phyloP scores from a whole-genome alignment of 2,329 filamentous ascomycete genomes.

The Pseudogymnoascus destructans region DNA sequence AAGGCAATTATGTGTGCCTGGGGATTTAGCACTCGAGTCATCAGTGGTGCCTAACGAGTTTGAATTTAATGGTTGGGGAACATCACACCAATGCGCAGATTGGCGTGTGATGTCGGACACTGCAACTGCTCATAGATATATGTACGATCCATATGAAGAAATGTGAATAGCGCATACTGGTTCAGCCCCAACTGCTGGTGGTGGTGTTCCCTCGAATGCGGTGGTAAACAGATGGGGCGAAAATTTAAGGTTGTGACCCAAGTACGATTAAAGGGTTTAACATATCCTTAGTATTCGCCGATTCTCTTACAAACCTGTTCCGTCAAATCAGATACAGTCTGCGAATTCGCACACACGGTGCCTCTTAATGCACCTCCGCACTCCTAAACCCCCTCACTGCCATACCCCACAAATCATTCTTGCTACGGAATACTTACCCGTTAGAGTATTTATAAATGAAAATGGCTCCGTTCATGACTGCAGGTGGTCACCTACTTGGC shows the following conservation, averaged over 20 bases:
- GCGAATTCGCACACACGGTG: not conserved
- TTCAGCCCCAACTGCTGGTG: not conserved
- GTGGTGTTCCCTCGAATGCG: not conserved
- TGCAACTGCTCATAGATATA: not conserved
- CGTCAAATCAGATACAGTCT: not conserved
- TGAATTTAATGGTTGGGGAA: not conserved
- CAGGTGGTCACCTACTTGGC: not conserved
- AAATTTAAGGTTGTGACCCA: not conserved
- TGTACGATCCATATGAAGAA: not conserved
- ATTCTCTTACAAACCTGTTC: not conserved
- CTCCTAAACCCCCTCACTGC: not conserved
- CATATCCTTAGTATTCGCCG: not conserved
- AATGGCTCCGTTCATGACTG: not conserved
- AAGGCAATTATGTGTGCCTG: conserved; percentile 1
- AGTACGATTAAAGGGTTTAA: not conserved
- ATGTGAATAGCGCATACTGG: not conserved
- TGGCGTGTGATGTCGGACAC: not conserved
- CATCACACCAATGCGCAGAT: not conserved
- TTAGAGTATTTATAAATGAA: not conserved
- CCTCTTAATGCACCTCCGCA: not conserved
- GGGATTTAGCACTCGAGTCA: not conserved
- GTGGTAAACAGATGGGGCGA: not conserved
- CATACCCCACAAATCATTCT: not conserved
- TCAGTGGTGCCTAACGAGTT: not conserved
- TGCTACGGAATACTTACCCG: not conserved